A percentile compares a stretch with the other conserved stretches of the same genome.
These are phyloP conservation scores for Populus tomentosa DNA, from an alignment of 441 rosid species.

Conservation along the genomic window DNA sequence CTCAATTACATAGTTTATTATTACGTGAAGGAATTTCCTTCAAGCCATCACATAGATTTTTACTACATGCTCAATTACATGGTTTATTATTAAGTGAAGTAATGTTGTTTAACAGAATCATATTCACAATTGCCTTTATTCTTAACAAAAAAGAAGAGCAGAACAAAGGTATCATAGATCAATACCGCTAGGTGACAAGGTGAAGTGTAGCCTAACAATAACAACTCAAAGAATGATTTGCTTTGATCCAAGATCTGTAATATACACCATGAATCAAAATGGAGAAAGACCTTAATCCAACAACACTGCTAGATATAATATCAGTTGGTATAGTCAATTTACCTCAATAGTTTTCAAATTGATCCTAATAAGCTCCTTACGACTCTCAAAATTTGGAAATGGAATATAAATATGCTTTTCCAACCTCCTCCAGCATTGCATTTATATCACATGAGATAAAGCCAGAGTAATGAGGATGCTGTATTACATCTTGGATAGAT, in stretches of 20 bases:
- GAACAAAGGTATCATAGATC: neutral
- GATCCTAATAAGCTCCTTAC: constrained; percentile 87
- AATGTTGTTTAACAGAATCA: neutral
- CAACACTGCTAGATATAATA: neutral
- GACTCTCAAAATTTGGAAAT: no score
- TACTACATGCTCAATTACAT: neutral
- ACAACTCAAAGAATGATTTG: neutral
- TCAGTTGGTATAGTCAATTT: constrained; percentile 5
- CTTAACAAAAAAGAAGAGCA: no score
- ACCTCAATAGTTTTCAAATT: constrained; percentile 98
- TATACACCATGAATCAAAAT: neutral
- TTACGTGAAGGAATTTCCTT: neutral
- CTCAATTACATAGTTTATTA: neutral
- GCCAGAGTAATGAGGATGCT: no score
- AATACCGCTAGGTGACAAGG: neutral
- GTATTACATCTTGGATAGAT: no score
- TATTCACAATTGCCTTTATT: neutral
- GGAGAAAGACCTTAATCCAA: neutral
- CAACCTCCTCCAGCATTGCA: no score
- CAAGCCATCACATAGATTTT: neutral
- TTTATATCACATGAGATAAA: no score
- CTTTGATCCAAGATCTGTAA: neutral
- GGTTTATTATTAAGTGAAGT: neutral
- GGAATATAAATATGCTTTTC: no score
- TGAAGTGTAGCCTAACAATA: neutral